Percentiles rank a stretch among this genome's conserved stretches.
phyloP scores from a whole-genome alignment of 2,329 filamentous ascomycete genomes.

The Chrysoporthe cubensis region DNA sequence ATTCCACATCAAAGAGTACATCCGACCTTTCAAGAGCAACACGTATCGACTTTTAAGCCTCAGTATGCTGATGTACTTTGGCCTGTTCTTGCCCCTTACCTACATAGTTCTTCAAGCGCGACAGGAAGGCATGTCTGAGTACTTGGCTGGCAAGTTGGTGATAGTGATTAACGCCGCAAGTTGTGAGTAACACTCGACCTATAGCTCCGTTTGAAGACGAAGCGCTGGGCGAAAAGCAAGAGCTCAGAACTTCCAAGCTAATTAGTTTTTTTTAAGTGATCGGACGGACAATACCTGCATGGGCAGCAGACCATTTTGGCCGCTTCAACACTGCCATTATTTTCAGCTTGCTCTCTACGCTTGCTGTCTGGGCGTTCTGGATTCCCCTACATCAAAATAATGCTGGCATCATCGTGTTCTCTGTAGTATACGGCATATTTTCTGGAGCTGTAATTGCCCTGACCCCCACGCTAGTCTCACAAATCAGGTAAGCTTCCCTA shows the following conservation, averaged over 20 bases:
- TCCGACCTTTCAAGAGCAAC: conserved; percentile 31
- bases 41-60: conserved; percentile 30
- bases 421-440: conserved; percentile 35
- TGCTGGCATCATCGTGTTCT: conserved; percentile 32
- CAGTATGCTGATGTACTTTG: conserved; percentile 34
- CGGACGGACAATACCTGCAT: conserved; percentile 27
- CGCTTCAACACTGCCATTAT: conserved; percentile 40
- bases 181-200: not conserved
- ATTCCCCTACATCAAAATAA: conserved; percentile 31
- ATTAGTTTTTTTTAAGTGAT: conserved; percentile 18
- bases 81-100: conserved; percentile 35
- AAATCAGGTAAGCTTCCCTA: conserved; percentile 42
- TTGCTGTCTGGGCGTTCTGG: conserved; percentile 39
- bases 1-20: conserved; percentile 23
- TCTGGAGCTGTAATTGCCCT: conserved; percentile 36
- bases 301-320: conserved; percentile 30
- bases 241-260: not conserved
- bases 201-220: not conserved
- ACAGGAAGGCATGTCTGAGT: conserved; percentile 29
- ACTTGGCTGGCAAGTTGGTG: conserved; percentile 34
- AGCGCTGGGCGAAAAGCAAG: not conserved
- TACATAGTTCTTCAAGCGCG: conserved; percentile 34
- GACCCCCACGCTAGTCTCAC: conserved; percentile 36
- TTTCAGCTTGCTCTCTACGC: conserved; percentile 43
- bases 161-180: conserved; percentile 35